Evolutionary conservation across 2,329 filamentous ascomycete species (phyloP), one percentile per base, ranked within the genome.

Genomic region (Aspergillus pseudoglaucus): DNA sequence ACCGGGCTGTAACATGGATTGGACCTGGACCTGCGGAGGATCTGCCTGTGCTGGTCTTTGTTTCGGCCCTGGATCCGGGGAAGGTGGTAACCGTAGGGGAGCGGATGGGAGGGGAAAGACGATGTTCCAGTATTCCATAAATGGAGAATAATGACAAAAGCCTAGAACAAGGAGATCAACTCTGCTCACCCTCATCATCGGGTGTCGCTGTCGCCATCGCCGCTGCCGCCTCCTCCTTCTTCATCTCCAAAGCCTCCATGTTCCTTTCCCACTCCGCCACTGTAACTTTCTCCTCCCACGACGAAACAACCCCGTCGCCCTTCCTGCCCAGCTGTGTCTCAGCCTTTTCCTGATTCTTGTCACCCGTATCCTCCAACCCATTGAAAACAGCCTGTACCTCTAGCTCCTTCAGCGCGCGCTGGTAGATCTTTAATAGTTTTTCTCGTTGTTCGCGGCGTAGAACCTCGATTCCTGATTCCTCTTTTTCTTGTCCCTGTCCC

Each of bases 321-420:
- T 62, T 64, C 37, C 48, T 49, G 17, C 49, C 52, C 1, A 69
- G 47, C 41, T 57, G 52, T 1, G 14, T 45, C 50, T 70, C 66
- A 1, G 66, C 61, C n/a, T 40, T 48, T 30, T 47, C 48, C 42
- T 20, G 48, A 8, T 46, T 46, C 42, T 45, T 45, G 7, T 39
- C 42, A 7, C 43, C 37, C 3, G 17, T 35, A 18, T 47, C 46
- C 25, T 54, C 52, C 2, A 49, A 41, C 2, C 35, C 38, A 22
- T 75, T 78, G 65, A 91, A 88, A 23, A 94, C 71, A 40, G 70
- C 73, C 58, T 78, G 73, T 12, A 84, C 77, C 37, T 74, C 74
- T 45, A 93, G 67, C 44, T 88, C 85, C 35, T 66, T 66, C 12
- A 73, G 69, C 2, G 85, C 86, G 5, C 59, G 52, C 10, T 61